phyloP scores from a whole-genome alignment of 208 protist species.

The Phytomonas sp. region DNA sequence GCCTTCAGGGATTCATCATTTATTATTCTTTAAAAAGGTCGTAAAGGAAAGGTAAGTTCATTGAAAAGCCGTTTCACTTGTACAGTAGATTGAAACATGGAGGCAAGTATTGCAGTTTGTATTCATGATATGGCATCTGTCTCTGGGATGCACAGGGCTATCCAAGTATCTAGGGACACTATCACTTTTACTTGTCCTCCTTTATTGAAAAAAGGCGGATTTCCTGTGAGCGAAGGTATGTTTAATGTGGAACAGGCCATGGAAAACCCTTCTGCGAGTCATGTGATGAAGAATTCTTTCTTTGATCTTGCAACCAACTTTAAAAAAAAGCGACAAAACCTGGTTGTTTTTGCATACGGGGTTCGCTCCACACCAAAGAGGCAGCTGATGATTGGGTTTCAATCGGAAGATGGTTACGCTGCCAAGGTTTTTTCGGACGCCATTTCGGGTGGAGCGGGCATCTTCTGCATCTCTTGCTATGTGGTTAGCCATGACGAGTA shows the following conservation, averaged over 20 bases:
- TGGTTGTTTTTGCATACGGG: slow-evolving; percentile 79
- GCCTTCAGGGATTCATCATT: not conserved
- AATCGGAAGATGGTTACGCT: slow-evolving; percentile 55
- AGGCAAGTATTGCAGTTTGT: slow-evolving; percentile 63
- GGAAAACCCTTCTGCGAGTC: slow-evolving; percentile 30
- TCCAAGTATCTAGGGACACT: slow-evolving; percentile 34
- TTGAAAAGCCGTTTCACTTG: not conserved
- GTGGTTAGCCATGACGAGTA: slow-evolving; percentile 64
- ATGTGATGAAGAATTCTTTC: slow-evolving; percentile 26
- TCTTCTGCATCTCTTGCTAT: slow-evolving; percentile 72
- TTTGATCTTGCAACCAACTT: slow-evolving; percentile 41
- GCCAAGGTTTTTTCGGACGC: slow-evolving; percentile 57
- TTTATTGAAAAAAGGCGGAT: slow-evolving; percentile 45
- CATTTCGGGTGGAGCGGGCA: slow-evolving; percentile 31
- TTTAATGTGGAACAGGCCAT: slow-evolving; percentile 57
- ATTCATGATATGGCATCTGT: slow-evolving; percentile 40
- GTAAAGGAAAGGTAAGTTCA: not conserved
- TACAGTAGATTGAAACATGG: slow-evolving; percentile 28
- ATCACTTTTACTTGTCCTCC: slow-evolving; percentile 52
- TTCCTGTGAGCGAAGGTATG: slow-evolving; percentile 52
- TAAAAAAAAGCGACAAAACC: slow-evolving; percentile 55
- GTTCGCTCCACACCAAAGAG: slow-evolving; percentile 76
- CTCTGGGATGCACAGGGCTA: slow-evolving; percentile 26
- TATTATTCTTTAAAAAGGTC: not conserved
- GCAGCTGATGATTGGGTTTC: slow-evolving; percentile 72